These are phyloP conservation scores for Picochlorum sp. DNA, from an alignment of 139 green algal species.

Conservation along the genomic window DNA sequence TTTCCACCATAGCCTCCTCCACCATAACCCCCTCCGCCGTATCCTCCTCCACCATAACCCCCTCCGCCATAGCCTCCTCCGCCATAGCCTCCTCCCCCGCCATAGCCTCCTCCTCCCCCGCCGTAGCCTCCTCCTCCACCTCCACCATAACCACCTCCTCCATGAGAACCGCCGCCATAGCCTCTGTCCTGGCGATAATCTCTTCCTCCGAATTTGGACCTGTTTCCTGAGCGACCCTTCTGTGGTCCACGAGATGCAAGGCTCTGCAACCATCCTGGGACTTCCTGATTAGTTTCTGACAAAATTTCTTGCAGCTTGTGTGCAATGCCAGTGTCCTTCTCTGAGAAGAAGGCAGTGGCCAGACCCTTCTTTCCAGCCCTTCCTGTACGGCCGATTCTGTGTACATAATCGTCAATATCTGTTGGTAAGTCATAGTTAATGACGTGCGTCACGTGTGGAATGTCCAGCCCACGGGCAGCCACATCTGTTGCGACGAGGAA, in stretches of 20 bases:
- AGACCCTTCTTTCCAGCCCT: slow-evolving; percentile 93
- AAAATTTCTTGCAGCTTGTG: slow-evolving; percentile 70
- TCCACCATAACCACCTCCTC: slow-evolving; percentile 25
- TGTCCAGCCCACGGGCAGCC: slow-evolving; percentile 89
- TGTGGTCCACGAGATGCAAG: slow-evolving; percentile 52
- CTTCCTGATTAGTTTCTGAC: slow-evolving; percentile 90
- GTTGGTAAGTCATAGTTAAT: slow-evolving; percentile 79
- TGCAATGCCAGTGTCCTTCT: slow-evolving; percentile 82
- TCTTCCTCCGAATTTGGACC: slow-evolving; percentile 73
- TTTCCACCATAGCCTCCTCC: slow-evolving; percentile 7
- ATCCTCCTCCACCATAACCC: slow-evolving; percentile 29
- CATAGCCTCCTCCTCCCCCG: slow-evolving; percentile 22
- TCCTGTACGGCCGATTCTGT: slow-evolving; percentile 75
- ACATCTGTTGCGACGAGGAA: slow-evolving; percentile 94
- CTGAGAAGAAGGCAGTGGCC: slow-evolving; percentile 91
- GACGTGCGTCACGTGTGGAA: slow-evolving; percentile 77
- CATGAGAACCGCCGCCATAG: not conserved
- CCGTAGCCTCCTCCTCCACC: not conserved
- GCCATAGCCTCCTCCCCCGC: slow-evolving; percentile 22
- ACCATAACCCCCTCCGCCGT: slow-evolving; percentile 15
- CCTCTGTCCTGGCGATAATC: slow-evolving; percentile 75
- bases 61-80: slow-evolving; percentile 30
- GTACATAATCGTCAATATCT: slow-evolving; percentile 85
- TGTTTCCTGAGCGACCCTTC: slow-evolving; percentile 41
- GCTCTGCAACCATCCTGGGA: slow-evolving; percentile 82